Base-by-base conservation (phyloP, 192 early-diverging fungal genomes). In the Piromyces finnis region DNA sequence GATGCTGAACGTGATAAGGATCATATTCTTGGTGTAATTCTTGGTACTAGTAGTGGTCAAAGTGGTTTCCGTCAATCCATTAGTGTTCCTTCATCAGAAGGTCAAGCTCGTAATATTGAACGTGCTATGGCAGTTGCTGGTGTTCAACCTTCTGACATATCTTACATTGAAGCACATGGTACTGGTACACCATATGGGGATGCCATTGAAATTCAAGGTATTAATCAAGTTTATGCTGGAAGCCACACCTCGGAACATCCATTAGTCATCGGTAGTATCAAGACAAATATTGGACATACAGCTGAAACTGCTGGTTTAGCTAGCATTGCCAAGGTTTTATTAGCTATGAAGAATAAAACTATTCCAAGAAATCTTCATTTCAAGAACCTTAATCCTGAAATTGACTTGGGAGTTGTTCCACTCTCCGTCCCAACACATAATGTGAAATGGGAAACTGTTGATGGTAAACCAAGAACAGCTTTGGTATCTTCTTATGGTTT, bases 21-120 rank as follows among this genome's bases (percentile, higher is more conserved):
- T 81, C 37, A 59, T 26, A 84, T 86, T 78, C 82, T 84, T 41
- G 78, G 79, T 27, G 84, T 86, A 28, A 79, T 86, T n/a, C n/a
- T 81, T 4, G 85, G 85, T 17, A 39, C 32, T 29, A 77, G 79
- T 30, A 80, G 82, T 22, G 85, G 83, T 41, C 79, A 85, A 29
- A 86, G 86, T 80, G 85, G 85, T 0, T 68, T 68, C 29, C 79
- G 78, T 32, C 35, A 51, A 36, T 77, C 84, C 26, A 68, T 68
- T 68, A 68, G 51, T 68, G 26, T 68, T n/a, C 51, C 51, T 11
- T 68, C 51, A 11, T 68, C 9, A 0, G 51, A 68, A 26, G 51
- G 51, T 68, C 51, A 68, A 68, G 51, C 51, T n/a, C 18, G 51
- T 26, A 68, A 68, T 11, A 68, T 68, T 68, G 28, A 41, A 37